phyloP scores from a whole-genome alignment of 2,329 filamentous ascomycete genomes.

The Xenoacremonium recifei region DNA sequence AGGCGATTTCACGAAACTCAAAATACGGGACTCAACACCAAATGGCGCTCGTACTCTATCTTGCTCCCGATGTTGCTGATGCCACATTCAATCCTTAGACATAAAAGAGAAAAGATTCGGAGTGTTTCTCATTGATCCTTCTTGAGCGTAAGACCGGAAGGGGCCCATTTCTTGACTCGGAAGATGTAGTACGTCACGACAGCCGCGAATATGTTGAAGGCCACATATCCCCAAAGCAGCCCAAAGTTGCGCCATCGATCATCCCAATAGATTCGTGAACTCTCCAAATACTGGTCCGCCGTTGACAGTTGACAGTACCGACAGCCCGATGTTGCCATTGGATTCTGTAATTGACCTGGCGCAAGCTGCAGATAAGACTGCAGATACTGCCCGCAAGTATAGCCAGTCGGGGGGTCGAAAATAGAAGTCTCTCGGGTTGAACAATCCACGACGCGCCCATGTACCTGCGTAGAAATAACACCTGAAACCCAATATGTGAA shows the following conservation, averaged over 20 bases:
- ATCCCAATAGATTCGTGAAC: slow-evolving; percentile 40
- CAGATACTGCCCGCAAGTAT: slow-evolving; percentile 57
- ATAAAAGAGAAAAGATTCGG: too few relatives aligned
- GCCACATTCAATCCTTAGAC: too few relatives aligned
- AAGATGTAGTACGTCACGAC: slow-evolving; percentile 63
- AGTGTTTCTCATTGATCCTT: too few relatives aligned
- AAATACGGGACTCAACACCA: too few relatives aligned
- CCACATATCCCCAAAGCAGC: slow-evolving; percentile 49
- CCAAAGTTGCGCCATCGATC: slow-evolving; percentile 55
- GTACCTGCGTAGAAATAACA: slow-evolving; percentile 65
- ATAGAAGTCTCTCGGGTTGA: slow-evolving; percentile 55
- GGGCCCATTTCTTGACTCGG: slow-evolving; percentile 44
- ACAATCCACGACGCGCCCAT: slow-evolving; percentile 52
- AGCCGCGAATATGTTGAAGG: slow-evolving; percentile 54
- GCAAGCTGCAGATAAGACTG: slow-evolving; percentile 36
- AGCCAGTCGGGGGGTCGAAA: slow-evolving; percentile 56
- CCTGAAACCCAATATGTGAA: slow-evolving; percentile 69
- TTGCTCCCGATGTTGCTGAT: too few relatives aligned
- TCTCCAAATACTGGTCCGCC: slow-evolving; percentile 35
- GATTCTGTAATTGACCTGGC: slow-evolving; percentile 42
- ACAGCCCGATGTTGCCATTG: slow-evolving; percentile 31
- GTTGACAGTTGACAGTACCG: slow-evolving; percentile 38
- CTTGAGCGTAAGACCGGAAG: background rate
- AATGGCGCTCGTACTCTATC: too few relatives aligned
- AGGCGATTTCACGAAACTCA: too few relatives aligned